Conservation (phyloP, 495 filamentous ascomycete genomes). For the Xylaria flabelliformis region DNA sequence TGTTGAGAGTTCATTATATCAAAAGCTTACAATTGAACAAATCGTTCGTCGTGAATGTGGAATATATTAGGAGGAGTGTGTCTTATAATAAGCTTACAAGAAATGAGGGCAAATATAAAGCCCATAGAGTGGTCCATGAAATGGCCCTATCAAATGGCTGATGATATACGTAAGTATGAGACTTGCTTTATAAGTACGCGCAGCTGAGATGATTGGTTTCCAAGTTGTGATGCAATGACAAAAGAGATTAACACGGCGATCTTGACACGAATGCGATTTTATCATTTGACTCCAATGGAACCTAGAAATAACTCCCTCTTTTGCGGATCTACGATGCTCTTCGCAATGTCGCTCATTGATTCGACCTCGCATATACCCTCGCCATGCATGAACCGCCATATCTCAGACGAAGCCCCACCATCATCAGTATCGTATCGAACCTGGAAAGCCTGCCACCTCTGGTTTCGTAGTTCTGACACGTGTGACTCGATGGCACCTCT, state of each 20-base stretch:
- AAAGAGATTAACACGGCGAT: not conserved
- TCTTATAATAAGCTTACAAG: not conserved
- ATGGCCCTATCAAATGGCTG: not conserved
- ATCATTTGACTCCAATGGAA: slow-evolving; percentile 29
- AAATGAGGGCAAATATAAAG: not conserved
- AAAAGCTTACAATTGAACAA: not conserved
- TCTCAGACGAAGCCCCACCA: slow-evolving; percentile 1
- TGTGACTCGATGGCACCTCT: slow-evolving; percentile 21
- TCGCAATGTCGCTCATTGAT: slow-evolving; percentile 24
- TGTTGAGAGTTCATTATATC: not conserved
- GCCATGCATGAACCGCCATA: slow-evolving; percentile 27
- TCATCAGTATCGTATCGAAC: slow-evolving; percentile 27
- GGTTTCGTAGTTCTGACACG: slow-evolving; percentile 24
- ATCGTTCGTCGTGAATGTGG: not conserved
- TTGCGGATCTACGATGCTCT: slow-evolving; percentile 17
- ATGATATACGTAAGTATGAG: not conserved
- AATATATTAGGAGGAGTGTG: not conserved
- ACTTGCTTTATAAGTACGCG: not conserved
- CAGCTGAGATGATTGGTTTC: not conserved
- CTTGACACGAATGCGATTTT: not conserved
- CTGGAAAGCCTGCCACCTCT: slow-evolving; percentile 30
- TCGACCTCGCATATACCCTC: slow-evolving; percentile 24
- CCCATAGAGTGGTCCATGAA: not conserved
- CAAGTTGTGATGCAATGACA: not conserved
- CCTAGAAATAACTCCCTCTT: slow-evolving; percentile 19